These are phyloP conservation scores for Ganoderma multipileum DNA, from an alignment of 1,284 basidiomycete genomes.

Conservation along the genomic window DNA sequence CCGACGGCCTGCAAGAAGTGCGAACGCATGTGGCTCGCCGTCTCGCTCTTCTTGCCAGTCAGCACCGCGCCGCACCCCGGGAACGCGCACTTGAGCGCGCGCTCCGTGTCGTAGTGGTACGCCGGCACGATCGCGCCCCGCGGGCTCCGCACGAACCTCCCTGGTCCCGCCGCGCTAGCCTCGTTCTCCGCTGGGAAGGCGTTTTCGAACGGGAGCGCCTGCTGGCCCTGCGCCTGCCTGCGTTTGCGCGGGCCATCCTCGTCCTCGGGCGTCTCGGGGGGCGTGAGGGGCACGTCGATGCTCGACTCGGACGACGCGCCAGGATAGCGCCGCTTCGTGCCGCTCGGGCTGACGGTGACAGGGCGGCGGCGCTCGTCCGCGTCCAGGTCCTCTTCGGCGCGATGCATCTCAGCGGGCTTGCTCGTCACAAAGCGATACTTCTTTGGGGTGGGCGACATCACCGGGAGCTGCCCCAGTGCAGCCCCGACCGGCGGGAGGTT, in stretches of 20 bases:
- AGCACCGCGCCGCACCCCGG: constrained; percentile 17
- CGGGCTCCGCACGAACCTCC: constrained; percentile 9
- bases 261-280: not conserved
- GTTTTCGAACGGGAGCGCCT: constrained; percentile 1
- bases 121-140: constrained; percentile 25
- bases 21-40: constrained; percentile 28
- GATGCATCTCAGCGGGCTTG: constrained; percentile 6
- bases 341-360: constrained; percentile 6
- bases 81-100: constrained; percentile 26
- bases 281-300: constrained; percentile 15
- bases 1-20: constrained; percentile 22
- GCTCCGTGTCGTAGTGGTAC: constrained; percentile 28
- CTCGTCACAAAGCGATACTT: constrained; percentile 30
- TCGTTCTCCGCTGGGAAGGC: not conserved
- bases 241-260: constrained; percentile 14
- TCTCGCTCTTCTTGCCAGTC: constrained; percentile 29
- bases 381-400: not conserved
- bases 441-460: constrained; percentile 15
- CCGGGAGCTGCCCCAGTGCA: not conserved
- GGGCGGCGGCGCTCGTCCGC: not conserved
- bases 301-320: constrained; percentile 17
- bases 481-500: not conserved
- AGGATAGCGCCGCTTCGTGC: constrained; percentile 6
- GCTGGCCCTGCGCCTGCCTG: not conserved
- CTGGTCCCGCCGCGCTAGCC: not conserved